These are phyloP conservation scores for Cryptosporidium andersoni DNA, from an alignment of 169 alveolate genomes.

Conservation along the genomic window DNA sequence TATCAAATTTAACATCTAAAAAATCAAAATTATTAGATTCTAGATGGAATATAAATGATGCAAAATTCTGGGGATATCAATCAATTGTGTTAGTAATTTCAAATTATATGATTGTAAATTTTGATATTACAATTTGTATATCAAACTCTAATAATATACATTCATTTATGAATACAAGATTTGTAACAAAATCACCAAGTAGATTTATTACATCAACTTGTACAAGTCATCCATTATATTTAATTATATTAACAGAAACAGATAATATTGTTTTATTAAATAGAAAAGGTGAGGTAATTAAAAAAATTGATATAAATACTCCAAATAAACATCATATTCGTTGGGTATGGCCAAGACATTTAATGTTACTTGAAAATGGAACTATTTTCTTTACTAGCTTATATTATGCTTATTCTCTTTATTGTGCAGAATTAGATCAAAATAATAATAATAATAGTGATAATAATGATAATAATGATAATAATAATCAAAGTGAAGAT, in stretches of 20 bases:
- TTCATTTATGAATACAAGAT: slow-evolving; percentile 8
- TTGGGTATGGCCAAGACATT: slow-evolving; percentile 68
- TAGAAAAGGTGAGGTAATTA: slow-evolving; percentile 39
- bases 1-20: slow-evolving; percentile 5
- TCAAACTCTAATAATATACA: neutral
- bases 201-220: slow-evolving; percentile 23
- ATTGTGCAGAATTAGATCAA: slow-evolving; percentile 18
- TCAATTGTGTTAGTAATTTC: slow-evolving; percentile 28
- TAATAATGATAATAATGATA: neutral
- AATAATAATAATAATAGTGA: neutral
- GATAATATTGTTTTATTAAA: slow-evolving; percentile 14
- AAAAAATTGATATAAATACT: neutral
- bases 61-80: slow-evolving; percentile 59
- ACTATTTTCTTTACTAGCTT: slow-evolving; percentile 7
- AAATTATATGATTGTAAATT: slow-evolving; percentile 16
- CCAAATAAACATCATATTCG: slow-evolving; percentile 27
- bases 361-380: slow-evolving; percentile 14
- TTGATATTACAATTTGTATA: neutral
- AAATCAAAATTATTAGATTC: slow-evolving; percentile 2
- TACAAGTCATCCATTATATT: slow-evolving; percentile 10
- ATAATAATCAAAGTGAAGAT: no score
- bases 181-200: slow-evolving; percentile 45
- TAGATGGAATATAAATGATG: slow-evolving; percentile 25
- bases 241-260: slow-evolving; percentile 40
- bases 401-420: slow-evolving; percentile 5